Conservation (phyloP, 495 filamentous ascomycete genomes). For the Penicillium silybi region DNA sequence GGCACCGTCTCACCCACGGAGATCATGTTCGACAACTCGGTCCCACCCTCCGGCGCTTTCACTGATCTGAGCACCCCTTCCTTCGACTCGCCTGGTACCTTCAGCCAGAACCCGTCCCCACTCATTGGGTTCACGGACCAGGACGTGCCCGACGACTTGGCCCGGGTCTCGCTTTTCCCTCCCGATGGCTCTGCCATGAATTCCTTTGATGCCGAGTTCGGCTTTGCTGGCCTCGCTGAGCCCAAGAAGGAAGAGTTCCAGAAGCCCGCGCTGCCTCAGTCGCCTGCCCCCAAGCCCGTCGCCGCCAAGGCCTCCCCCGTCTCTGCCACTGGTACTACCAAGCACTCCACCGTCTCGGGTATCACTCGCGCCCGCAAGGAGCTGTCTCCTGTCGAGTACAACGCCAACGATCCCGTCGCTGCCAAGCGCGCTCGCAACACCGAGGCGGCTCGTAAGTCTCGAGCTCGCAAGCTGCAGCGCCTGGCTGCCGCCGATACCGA, state of each 20-base stretch:
- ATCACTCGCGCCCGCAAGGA: slow-evolving; percentile 74
- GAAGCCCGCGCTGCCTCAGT: slow-evolving; percentile 30
- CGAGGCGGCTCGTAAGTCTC: slow-evolving; percentile 89
- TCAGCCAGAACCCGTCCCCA: slow-evolving; percentile 72
- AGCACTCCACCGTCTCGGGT: slow-evolving; percentile 67
- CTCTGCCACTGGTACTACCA: slow-evolving; percentile 31
- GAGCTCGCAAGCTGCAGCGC: slow-evolving; percentile 72
- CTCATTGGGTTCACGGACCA: slow-evolving; percentile 44
- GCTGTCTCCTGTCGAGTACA: slow-evolving; percentile 64
- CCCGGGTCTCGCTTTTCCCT: slow-evolving; percentile 68
- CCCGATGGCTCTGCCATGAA: slow-evolving; percentile 32
- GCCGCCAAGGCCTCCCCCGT: slow-evolving; percentile 21
- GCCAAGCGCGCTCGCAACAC: slow-evolving; percentile 96
- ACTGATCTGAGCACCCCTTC: slow-evolving; percentile 83
- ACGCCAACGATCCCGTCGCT: slow-evolving; percentile 64
- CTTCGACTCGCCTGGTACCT: slow-evolving; percentile 66
- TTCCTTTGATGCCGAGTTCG: slow-evolving; percentile 34
- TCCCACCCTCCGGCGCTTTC: slow-evolving; percentile 77
- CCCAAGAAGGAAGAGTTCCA: slow-evolving; percentile 23
- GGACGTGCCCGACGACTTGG: slow-evolving; percentile 38
- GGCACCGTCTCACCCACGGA: slow-evolving; percentile 86
- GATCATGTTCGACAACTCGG: slow-evolving; percentile 69
- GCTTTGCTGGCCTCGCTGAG: slow-evolving; percentile 25
- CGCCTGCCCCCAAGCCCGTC: slow-evolving; percentile 42
- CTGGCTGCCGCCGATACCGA: slow-evolving; percentile 57